These are phyloP conservation scores for Triticum aestivum DNA, from an alignment of 176 grass and related monocot genomes.

Conservation along the genomic window IWGSC_CS_RefSeq_v2.1 NC_057813.1:730792793-730793292, in stretches of 20 bases:
- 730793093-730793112: too few relatives aligned
- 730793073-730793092: too few relatives aligned
- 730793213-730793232: background rate
- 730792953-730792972: background rate
- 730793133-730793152: constrained; percentile 99
- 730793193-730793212: background rate
- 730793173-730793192: constrained; percentile 75
- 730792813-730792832: too few relatives aligned
- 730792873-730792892: background rate
- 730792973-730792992: background rate
- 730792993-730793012: background rate
- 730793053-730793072: too few relatives aligned
- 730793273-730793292: constrained; percentile 24
- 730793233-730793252: background rate
- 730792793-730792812: too few relatives aligned
- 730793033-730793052: too few relatives aligned
- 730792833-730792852: too few relatives aligned
- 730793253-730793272: constrained; percentile 69
- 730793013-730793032: too few relatives aligned
- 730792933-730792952: background rate
- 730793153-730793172: constrained; percentile 93
- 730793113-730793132: constrained; percentile 79
- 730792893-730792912: background rate
- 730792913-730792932: background rate
- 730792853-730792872: too few relatives aligned